Evolutionary conservation across 2,329 filamentous ascomycete species (phyloP).

Genomic region (Nemania sp.): DNA sequence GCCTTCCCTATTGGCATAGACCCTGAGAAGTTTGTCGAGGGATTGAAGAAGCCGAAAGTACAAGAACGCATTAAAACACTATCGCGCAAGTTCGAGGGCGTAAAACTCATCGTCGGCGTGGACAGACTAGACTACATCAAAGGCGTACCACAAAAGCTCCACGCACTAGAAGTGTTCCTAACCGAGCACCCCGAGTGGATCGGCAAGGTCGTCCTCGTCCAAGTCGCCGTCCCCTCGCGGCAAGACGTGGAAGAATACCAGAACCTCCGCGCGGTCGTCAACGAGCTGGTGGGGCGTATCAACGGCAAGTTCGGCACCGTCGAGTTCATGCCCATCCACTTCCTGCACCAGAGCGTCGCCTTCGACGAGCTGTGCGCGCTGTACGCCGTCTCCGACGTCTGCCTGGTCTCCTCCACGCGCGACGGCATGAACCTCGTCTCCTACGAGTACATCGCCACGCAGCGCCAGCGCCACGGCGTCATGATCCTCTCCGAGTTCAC

Average conservation of each 20-base stretch:
- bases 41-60: slow-evolving; percentile 85
- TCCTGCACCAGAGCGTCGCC: slow-evolving; percentile 94
- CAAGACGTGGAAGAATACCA: slow-evolving; percentile 99
- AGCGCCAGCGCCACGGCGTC: slow-evolving; percentile 88
- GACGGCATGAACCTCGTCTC: slow-evolving; percentile 99
- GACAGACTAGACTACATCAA: slow-evolving; percentile 99
- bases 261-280: slow-evolving; percentile 93
- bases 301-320: slow-evolving; percentile 97
- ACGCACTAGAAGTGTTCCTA: slow-evolving; percentile 95
- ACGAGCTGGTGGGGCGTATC: slow-evolving; percentile 95
- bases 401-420: slow-evolving; percentile 92
- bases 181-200: slow-evolving; percentile 99
- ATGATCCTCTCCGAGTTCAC: slow-evolving; percentile 98
- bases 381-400: slow-evolving; percentile 92
- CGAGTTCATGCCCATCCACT: slow-evolving; percentile 99
- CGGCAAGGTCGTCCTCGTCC: slow-evolving; percentile 94
- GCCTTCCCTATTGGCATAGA: slow-evolving; percentile 99
- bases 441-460: slow-evolving; percentile 97
- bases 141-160: slow-evolving; percentile 96
- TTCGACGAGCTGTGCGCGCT: slow-evolving; percentile 96
- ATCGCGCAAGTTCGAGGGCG: slow-evolving; percentile 91
- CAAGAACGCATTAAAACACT: slow-evolving; percentile 87
- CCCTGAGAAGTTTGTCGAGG: slow-evolving; percentile 94
- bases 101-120: slow-evolving; percentile 96
- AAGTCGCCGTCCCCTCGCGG: slow-evolving; percentile 93